phyloP scores from a whole-genome alignment of 345 rosid genomes.

The Eucalyptus sp. region DNA sequence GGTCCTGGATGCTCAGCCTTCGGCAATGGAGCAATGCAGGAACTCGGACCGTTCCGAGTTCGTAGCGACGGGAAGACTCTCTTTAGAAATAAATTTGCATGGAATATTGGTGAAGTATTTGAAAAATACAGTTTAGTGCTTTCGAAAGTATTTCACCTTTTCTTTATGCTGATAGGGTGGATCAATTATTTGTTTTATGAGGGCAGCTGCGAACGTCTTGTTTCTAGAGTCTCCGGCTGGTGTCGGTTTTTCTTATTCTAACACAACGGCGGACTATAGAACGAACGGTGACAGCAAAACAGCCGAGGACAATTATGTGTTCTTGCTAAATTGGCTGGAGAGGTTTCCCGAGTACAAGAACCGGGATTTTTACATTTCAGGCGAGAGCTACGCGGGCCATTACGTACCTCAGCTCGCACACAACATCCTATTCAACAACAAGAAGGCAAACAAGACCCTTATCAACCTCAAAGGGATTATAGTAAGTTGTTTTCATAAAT shows the following conservation, averaged over 20 bases:
- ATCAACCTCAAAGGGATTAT: constrained; percentile 15
- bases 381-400: constrained; percentile 29
- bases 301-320: too few species aligned
- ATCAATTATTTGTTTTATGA: not conserved
- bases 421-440: constrained; percentile 38
- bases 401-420: constrained; percentile 74
- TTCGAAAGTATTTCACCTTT: not conserved
- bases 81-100: constrained; percentile 9
- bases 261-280: too few species aligned
- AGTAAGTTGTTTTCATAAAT: not conserved
- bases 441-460: constrained; percentile 13
- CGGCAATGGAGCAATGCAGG: constrained; percentile 32
- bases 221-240: too few species aligned
- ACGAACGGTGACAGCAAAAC: too few species aligned
- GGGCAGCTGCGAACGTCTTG: constrained; percentile 40
- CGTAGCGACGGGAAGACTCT: constrained; percentile 25
- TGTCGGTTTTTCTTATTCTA: too few species aligned
- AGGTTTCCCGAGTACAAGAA: too few species aligned
- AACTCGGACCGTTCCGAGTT: constrained; percentile 32
- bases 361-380: too few species aligned
- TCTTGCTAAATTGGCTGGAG: too few species aligned
- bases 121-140: too few species aligned
- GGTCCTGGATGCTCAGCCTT: constrained; percentile 41
- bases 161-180: too few species aligned
- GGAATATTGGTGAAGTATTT: not conserved